A percentile compares a stretch with the other conserved stretches of the same genome.
phyloP scores from a whole-genome alignment of 2,329 filamentous ascomycete genomes.

The Colletotrichum kahawae region DNA sequence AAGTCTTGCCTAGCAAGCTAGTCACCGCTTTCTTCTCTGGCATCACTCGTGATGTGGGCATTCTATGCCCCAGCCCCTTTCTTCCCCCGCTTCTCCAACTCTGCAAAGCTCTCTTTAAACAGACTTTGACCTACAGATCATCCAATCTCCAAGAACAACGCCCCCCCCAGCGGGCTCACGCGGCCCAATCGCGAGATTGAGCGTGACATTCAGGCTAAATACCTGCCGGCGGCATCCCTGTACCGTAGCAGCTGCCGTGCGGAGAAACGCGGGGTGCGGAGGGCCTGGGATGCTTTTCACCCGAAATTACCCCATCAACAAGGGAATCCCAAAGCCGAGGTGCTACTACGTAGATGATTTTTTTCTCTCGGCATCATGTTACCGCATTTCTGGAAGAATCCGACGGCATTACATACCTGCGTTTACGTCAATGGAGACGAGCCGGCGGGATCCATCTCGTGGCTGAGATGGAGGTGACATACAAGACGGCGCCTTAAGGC shows the following conservation, averaged over 20 bases:
- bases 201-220: not conserved
- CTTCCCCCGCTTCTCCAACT: not conserved
- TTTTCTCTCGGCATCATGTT: not conserved
- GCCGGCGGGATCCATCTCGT: not conserved
- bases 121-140: not conserved
- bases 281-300: not conserved
- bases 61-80: not conserved
- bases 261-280: slow-evolving; percentile 3
- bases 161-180: not conserved
- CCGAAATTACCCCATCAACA: not conserved
- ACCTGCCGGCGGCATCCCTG: not conserved
- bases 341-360: not conserved
- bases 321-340: not conserved
- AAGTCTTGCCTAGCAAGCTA: not conserved
- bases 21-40: accelerated
- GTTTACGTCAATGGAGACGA: not conserved
- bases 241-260: not conserved
- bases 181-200: not conserved
- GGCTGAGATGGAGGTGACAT: not conserved
- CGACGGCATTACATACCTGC: not conserved
- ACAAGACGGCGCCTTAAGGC: not conserved
- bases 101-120: not conserved
- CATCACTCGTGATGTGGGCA: not conserved
- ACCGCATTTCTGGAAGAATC: not conserved
- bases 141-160: not conserved